Percentiles rank a stretch among this genome's conserved stretches.
These are phyloP conservation scores for Skeletonema marinoi DNA, from an alignment of 108 stramenopile species.

Conservation along the genomic window DNA sequence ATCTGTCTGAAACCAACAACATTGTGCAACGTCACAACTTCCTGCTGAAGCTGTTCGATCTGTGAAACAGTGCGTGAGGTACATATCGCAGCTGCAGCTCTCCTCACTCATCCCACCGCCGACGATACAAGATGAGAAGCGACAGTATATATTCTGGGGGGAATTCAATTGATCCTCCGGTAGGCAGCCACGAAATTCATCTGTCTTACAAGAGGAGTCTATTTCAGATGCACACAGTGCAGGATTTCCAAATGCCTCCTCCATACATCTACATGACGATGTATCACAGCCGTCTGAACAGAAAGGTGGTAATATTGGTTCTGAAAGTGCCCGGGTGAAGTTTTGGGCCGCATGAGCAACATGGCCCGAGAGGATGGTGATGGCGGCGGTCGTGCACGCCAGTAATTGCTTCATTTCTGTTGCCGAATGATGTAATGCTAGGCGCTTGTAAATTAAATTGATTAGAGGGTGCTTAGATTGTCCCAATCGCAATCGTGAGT, in stretches of 20 bases:
- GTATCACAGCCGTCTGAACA: neutral
- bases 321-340: too few relatives aligned
- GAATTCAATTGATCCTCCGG: neutral
- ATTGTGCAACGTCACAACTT: neutral
- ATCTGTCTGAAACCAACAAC: neutral
- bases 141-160: slow-evolving; percentile 2
- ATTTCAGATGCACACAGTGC: slow-evolving; percentile 4
- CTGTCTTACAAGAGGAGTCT: neutral
- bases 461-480: too few relatives aligned
- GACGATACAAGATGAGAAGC: neutral
- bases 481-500: too few relatives aligned
- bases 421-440: too few relatives aligned
- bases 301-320: neutral
- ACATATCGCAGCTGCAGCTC: neutral
- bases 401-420: neutral
- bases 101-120: neutral
- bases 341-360: too few relatives aligned
- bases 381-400: neutral
- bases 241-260: neutral
- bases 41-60: neutral
- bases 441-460: too few relatives aligned
- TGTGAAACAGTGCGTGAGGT: neutral
- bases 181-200: neutral
- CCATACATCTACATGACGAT: neutral
- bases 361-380: neutral